These are phyloP conservation scores for Tirmania nivea DNA, from an alignment of 495 filamentous ascomycete species.

Conservation along the genomic window DNA sequence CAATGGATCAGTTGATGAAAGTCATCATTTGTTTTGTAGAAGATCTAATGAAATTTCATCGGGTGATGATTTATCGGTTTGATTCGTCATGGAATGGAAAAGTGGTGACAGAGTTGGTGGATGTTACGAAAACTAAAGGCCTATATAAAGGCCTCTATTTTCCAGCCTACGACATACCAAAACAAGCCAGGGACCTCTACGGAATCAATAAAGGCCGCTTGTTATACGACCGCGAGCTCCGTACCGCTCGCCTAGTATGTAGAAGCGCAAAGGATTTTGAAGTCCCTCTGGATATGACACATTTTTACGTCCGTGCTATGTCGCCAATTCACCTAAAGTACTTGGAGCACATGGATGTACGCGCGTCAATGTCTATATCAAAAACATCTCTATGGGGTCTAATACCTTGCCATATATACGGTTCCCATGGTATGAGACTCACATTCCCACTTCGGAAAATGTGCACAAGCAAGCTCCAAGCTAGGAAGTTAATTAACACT, in stretches of 20 bases:
- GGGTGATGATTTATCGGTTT: slow-evolving; percentile 87
- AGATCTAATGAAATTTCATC: slow-evolving; percentile 79
- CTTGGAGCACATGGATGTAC: slow-evolving; percentile 70
- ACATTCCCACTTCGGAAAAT: slow-evolving; percentile 83
- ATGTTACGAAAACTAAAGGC: slow-evolving; percentile 58
- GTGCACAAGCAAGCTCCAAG: slow-evolving; percentile 71
- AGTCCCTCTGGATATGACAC: slow-evolving; percentile 60
- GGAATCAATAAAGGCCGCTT: slow-evolving; percentile 60
- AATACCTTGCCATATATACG: slow-evolving; percentile 74
- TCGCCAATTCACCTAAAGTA: slow-evolving; percentile 82
- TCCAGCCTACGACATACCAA: slow-evolving; percentile 76
- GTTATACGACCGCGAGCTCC: slow-evolving; percentile 53
- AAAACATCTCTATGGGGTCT: slow-evolving; percentile 80
- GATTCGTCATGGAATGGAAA: slow-evolving; percentile 62
- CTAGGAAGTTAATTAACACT: slow-evolving; percentile 56
- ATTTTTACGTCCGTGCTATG: slow-evolving; percentile 70
- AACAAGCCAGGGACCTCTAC: slow-evolving; percentile 64
- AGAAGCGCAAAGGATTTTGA: slow-evolving; percentile 54
- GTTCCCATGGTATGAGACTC: slow-evolving; percentile 57
- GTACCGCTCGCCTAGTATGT: slow-evolving; percentile 65
- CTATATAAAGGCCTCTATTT: slow-evolving; percentile 82
- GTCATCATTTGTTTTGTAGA: slow-evolving; percentile 59
- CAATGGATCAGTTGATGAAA: slow-evolving; percentile 44
- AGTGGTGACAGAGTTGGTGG: slow-evolving; percentile 73
- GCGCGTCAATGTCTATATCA: slow-evolving; percentile 86